These are phyloP conservation scores for Xylariaceae sp. DNA, from an alignment of 2,329 filamentous ascomycete genomes.

Conservation along the genomic window DNA sequence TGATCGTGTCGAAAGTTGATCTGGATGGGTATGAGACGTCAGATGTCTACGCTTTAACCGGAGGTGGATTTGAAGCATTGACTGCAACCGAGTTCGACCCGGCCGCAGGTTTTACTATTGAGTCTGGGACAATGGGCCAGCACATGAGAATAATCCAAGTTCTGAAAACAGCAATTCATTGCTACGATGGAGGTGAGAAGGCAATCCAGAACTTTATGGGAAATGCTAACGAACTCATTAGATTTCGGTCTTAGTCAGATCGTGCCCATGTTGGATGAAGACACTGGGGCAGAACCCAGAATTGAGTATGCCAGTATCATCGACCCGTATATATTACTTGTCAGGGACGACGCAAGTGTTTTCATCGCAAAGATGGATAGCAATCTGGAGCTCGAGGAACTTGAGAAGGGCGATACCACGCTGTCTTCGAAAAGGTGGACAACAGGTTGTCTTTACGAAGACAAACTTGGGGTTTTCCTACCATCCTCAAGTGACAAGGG, in stretches of 20 bases:
- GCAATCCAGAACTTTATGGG: neutral
- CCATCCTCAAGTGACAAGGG: constrained; percentile 36
- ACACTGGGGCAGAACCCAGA: constrained; percentile 72
- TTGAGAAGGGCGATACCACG: constrained; percentile 57
- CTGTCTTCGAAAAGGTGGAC: constrained; percentile 65
- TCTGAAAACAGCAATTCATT: constrained; percentile 77
- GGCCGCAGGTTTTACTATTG: constrained; percentile 78
- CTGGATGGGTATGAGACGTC: constrained; percentile 68
- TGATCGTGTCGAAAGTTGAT: constrained; percentile 73
- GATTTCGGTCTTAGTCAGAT: constrained; percentile 88
- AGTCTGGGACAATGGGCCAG: constrained; percentile 76
- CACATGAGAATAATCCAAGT: constrained; percentile 82
- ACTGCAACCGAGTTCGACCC: constrained; percentile 87
- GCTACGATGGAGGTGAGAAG: constrained; percentile 77
- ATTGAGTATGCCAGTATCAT: constrained; percentile 76
- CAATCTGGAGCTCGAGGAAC: constrained; percentile 78
- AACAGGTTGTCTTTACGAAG: constrained; percentile 77
- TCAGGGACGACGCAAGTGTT: constrained; percentile 77
- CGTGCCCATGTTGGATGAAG: constrained; percentile 85
- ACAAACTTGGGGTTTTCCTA: constrained; percentile 53
- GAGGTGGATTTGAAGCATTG: constrained; percentile 66
- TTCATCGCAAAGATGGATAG: constrained; percentile 74
- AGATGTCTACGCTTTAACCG: constrained; percentile 70
- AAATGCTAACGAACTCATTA: constrained; percentile 32
- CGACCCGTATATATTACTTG: constrained; percentile 77